These are phyloP conservation scores for Alternaria gaisen DNA, from an alignment of 2,329 filamentous ascomycete genomes.

Conservation along the genomic window DNA sequence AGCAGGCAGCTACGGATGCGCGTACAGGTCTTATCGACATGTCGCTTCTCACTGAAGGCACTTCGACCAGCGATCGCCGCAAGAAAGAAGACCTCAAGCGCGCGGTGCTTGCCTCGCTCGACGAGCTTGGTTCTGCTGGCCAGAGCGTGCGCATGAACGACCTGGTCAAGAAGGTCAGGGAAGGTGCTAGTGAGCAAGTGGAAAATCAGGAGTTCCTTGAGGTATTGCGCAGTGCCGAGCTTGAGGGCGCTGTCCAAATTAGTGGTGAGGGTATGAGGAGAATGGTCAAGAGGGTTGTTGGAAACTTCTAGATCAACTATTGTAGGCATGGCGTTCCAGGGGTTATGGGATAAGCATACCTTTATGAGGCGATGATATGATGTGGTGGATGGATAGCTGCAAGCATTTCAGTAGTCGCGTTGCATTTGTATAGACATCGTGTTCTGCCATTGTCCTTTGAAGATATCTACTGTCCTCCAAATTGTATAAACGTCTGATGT, in stretches of 20 bases:
- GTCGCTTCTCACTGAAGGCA: conserved; percentile 94
- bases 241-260: conserved; percentile 83
- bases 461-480: too few species aligned
- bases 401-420: neutral
- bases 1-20: conserved; percentile 94
- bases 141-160: conserved; percentile 78
- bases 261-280: conserved; percentile 85
- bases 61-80: conserved; percentile 83
- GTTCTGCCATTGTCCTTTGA: neutral
- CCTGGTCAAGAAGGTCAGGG: conserved; percentile 74
- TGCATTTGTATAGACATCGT: neutral
- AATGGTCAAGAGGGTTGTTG: conserved; percentile 75
- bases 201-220: conserved; percentile 85
- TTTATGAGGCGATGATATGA: conserved; percentile 4
- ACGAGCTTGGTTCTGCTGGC: conserved; percentile 74
- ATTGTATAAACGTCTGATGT: neutral
- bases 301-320: conserved; percentile 31
- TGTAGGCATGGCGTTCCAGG: neutral
- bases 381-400: neutral
- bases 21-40: conserved; percentile 95
- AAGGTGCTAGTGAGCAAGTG: conserved; percentile 64
- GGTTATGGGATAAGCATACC: neutral
- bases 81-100: conserved; percentile 84
- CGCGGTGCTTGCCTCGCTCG: conserved; percentile 76
- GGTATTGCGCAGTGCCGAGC: conserved; percentile 79